Evolutionary conservation across 495 filamentous ascomycete species (phyloP).

Genomic region (Bacidia gigantensis): DNA sequence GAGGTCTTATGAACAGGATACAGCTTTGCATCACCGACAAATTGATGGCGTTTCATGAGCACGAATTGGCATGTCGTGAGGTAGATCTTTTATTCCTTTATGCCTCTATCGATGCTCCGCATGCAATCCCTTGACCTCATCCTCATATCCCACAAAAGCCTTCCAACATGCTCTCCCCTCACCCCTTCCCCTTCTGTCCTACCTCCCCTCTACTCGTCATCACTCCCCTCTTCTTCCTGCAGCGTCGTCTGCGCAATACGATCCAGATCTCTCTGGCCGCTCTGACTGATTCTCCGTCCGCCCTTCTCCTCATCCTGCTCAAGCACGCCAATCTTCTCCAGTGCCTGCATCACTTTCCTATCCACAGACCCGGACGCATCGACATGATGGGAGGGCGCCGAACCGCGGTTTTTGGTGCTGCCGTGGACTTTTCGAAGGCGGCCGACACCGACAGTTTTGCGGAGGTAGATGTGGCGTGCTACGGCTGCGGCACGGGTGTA

Average conservation of each 20-base stretch:
- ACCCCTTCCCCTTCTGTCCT: not conserved
- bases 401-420: conserved; percentile 90
- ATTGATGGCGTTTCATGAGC: too few relatives aligned
- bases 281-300: conserved; percentile 91
- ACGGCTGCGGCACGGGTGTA: conserved; percentile 94
- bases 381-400: conserved; percentile 83
- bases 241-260: conserved; percentile 68
- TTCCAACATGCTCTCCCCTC: too few relatives aligned
- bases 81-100: too few relatives aligned
- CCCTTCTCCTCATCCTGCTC: conserved; percentile 96
- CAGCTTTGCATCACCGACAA: too few relatives aligned
- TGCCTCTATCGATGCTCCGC: not conserved
- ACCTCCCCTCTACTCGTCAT: conserved; percentile 34
- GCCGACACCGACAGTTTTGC: conserved; percentile 96
- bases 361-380: conserved; percentile 90
- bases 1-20: too few relatives aligned
- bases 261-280: conserved; percentile 96
- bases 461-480: conserved; percentile 96
- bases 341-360: conserved; percentile 86
- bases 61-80: too few relatives aligned
- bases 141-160: not conserved
- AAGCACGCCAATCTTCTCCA: conserved; percentile 97
- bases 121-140: not conserved
- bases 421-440: conserved; percentile 88
- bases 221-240: conserved; percentile 56